Evolutionary conservation across 768 basidiomycete species (phyloP), one percentile per base, ranked within the genome.

Genomic region (Collybiopsis confluens): DNA sequence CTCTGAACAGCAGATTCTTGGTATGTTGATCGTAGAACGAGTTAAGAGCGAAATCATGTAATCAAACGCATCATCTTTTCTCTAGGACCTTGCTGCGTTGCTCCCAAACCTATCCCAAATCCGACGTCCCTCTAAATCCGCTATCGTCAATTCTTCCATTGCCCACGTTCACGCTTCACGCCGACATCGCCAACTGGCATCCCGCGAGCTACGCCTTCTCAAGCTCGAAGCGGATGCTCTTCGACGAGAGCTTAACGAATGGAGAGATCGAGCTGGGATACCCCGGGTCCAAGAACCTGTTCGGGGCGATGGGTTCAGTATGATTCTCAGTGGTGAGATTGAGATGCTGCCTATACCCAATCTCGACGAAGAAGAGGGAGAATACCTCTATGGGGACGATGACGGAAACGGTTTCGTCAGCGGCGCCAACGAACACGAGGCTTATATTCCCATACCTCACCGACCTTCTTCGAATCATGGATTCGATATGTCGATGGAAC

Each of bases 101-200:
- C 84, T 98, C 18, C 92, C 96, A 46, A 90, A 94, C 65, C 84
- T 97, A 53, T 88, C 89, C 10, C 82, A 90, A 64, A 89, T 93
- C 68, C 87, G 94, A 58, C 85, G 96, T 27, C 97, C 97, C 0
- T 93, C 90, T 66, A 99, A 99, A 72, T 91, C 91, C 3, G 88
- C 90, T 56, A 98, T 98, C 68, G 95, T 99, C 70, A 97, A 97
- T 70, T 92, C 90, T 30, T 90, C 88, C 42, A 97, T 98, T 67
- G 85, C 92, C 1, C 89, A 92, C 64, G 83, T 94, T 56, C 86
- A 89, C 63, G 81, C 87, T 20, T 88, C 90, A 37, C 83, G 91
- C 45, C 80, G 90, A 40, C 88, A 92, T 64, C 85, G 91, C 45
- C 72, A 86, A 18, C 77, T 93, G 58, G 92, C 92, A 15, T 80